Base-by-base conservation (phyloP, 768 basidiomycete species). In the Piloderma croceum region DNA sequence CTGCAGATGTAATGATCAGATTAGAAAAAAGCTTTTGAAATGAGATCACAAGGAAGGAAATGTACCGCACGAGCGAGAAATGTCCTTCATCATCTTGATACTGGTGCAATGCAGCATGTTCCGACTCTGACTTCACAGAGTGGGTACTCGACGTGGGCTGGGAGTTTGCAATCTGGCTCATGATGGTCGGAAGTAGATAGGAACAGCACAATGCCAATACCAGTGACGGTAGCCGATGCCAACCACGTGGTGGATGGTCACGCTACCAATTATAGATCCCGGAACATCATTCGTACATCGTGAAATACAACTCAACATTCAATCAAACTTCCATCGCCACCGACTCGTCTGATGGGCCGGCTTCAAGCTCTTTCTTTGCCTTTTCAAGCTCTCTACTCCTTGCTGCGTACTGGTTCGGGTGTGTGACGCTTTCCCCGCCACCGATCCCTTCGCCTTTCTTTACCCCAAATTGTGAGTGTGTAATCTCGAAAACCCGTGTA, bases 401-500 rank as follows among this genome's bases (percentile, higher is more conserved):
- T n/a, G 80, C 72, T 0, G 81, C 81, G 47, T 89, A 89, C 51
- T 90, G 84, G 59, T 99, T 99, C 7, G 96, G 96, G 64, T 99
- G 96, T 7, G 81, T 86, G 18, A 97, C 86, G 45, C 78, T 86
- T 54, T 96, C 93, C 1, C 88, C 86, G 4, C 64, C 74, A 6
- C 90, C 89, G 32, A 93, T 51, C 0, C 94, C 96, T 11, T 96
- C 90, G 2, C 92, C 92, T 59, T 88, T 93, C 64, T 77, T 82
- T 36, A 94, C 79, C 7, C 84, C 80, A 45, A 60, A 66, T 15
- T 60, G 59, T 18, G 70, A 65, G 59, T 98, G 94, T 19, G 92
- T 96, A 21, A 96, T 73, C 66, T 99, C 96, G 61, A 91, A 99
- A 17, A 98, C 90, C 18, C 93, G 76, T 7, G 96, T 98, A 64